Percentiles rank a stretch among this genome's conserved stretches.
Evolutionary conservation across 2,329 filamentous ascomycete species (phyloP).

Genomic region (Pezicula rhizophila): DNA sequence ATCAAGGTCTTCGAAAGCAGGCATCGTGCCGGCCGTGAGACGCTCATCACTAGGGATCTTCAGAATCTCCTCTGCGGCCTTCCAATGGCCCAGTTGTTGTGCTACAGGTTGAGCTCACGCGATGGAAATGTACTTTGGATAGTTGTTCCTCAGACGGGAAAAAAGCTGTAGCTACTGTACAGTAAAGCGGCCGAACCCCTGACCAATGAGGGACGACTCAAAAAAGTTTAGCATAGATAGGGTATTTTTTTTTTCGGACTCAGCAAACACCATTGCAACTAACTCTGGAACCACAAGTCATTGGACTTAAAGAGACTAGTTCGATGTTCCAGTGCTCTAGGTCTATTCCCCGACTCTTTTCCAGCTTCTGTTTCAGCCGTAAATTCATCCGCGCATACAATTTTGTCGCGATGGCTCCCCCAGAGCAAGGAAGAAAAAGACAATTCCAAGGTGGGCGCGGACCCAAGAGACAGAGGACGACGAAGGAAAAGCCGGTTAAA

Average conservation of each 20-base stretch:
- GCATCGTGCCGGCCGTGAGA: slow-evolving; percentile 41
- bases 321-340: slow-evolving; percentile 7
- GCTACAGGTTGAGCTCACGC: neutral
- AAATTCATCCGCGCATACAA: slow-evolving; percentile 3
- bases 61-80: slow-evolving; percentile 11
- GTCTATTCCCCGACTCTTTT: neutral
- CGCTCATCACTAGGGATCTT: slow-evolving; percentile 35
- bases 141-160: neutral
- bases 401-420: slow-evolving; percentile 7
- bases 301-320: neutral
- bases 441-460: slow-evolving; percentile 24
- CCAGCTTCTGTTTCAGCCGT: neutral
- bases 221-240: neutral
- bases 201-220: neutral
- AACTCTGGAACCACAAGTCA: no score
- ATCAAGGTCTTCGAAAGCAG: slow-evolving; percentile 42
- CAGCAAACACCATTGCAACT: no score
- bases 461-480: slow-evolving; percentile 46
- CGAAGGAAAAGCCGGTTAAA: slow-evolving; percentile 47
- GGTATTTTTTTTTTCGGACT: neutral
- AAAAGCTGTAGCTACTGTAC: slow-evolving; percentile 1
- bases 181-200: neutral
- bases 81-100: slow-evolving; percentile 11
- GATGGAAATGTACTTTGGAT: neutral
- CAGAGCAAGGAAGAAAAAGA: slow-evolving; percentile 18